Conservation (phyloP, 139 green algal genomes). For the Chlamydomonas schloesseri region DNA sequence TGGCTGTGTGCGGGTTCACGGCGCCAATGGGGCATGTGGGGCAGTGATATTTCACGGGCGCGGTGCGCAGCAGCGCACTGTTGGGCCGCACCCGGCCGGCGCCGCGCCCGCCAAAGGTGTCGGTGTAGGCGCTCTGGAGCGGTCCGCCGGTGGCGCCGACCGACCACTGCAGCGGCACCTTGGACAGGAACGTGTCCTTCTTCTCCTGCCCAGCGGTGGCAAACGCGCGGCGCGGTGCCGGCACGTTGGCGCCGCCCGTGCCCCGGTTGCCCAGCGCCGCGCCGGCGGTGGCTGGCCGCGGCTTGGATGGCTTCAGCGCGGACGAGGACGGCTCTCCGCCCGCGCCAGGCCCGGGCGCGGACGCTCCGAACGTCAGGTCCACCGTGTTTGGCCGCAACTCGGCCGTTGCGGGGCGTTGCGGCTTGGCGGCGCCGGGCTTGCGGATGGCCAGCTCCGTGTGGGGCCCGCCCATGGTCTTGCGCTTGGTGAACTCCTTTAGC, state of each 20-base stretch:
- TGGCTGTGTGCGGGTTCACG: conserved; percentile 53
- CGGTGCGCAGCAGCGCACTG: background rate
- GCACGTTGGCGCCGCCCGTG: background rate
- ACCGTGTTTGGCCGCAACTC: background rate
- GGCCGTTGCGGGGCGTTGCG: background rate
- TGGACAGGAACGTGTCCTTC: conserved; percentile 37
- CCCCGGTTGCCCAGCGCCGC: background rate
- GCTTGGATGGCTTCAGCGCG: background rate
- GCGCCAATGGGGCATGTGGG: conserved; percentile 46
- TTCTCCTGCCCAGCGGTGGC: background rate
- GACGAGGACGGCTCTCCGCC: background rate
- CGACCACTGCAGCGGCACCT: conserved; percentile 51
- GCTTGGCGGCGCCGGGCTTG: background rate
- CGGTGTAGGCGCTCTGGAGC: conserved; percentile 22
- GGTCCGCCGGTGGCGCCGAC: background rate
- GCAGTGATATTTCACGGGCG: background rate
- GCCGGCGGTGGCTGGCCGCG: conserved; percentile 19
- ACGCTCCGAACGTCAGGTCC: background rate
- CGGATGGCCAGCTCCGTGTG: background rate
- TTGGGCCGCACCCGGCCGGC: conserved; percentile 1
- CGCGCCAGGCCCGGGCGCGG: background rate
- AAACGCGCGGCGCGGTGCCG: background rate
- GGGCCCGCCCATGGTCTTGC: conserved; percentile 49
- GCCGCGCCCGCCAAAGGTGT: conserved; percentile 30
- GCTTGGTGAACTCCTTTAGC: conserved; percentile 20